Base-by-base conservation (phyloP, 768 basidiomycete species). In the Podaxis mareebaensis region DNA sequence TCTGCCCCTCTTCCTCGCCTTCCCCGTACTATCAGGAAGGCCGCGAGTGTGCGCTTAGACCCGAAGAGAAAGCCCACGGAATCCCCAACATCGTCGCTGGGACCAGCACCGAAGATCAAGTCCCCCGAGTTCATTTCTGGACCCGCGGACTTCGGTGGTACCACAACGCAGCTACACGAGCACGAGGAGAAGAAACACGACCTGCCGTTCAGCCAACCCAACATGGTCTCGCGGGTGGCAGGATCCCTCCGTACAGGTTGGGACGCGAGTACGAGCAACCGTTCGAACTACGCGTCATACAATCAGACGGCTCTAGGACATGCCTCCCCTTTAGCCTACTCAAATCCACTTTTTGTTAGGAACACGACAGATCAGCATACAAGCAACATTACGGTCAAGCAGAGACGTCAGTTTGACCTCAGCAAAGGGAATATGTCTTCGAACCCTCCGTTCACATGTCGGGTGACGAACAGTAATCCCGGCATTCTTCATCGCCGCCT, bases 21-120 rank as follows among this genome's bases (percentile, higher is more conserved):
- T 52, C 75, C 74, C n/a, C 72, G 68, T 39, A 72, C 75, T 36
- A 75, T 78, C 56, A 71, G 77, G 28, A 78, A 78, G 58, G 74
- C 76, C n/a, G 74, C 74, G 3, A 78, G 76, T 60, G 75, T 77
- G 75, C 72, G 71, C 66, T 68, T 69, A 20, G 72, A 71, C 13
- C 59, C 65, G 4, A 67, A 67, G 61, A 68, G 65, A 55, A 36
- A 46, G 39, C 60, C 53, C 24, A 51, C 46, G 13, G 44, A 56
- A 33, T 30, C 55, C 15, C 53, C 38, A 44, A 58, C 26, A 38
- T 33, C 58, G 2, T 54, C 63, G 10, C 71, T 67, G 30, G 64
- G 70, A 55, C 57, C 73, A 42, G 65, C 74, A 13, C 70, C 71
- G 12, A 72, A 73, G 53, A 66, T 72, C 53, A 72, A 67, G 48